Base-by-base conservation (phyloP, 768 basidiomycete species). In the Suillus clintonianus region DNA sequence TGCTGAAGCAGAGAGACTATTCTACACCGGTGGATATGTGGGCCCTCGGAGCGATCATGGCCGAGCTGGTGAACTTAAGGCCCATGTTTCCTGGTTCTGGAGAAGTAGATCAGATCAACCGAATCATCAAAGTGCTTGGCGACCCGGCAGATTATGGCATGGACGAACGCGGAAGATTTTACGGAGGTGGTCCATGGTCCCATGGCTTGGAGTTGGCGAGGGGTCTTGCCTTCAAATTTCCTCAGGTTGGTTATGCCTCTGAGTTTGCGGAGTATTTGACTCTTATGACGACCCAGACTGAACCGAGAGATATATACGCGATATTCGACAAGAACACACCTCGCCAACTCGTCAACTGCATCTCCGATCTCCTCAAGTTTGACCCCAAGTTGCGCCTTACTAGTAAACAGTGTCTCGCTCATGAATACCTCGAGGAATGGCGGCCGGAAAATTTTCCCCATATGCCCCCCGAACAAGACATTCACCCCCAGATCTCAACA, bases 11-110 rank as follows among this genome's bases (percentile, higher is more conserved):
- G 70, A 86, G 89, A 62, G 92, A 98, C 74, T 99, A 99, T 73
- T 96, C 94, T 11, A 92, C 91, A 70, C 95, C 97, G 4, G 97
- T 99, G 30, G 97, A 99, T 71, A 94, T 99, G 92, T 99, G 97
- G 97, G 97, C 97, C 2, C 81, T 99, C 59, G 97, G 97, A 15
- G 95, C 97, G 8, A 99, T 99, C 76, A 91, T 99, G 86, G 94
- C 96, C 6, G 97, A 99, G 77, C 82, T 98, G 61, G 85, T 97
- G 77, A 99, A 97, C 73, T 85, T 99, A 63, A 90, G 92, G 65
- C 97, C 97, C 5, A 79, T 99, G 45, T 99, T 99, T 75, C 97
- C 97, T 32, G 97, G 97, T 22, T 87, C 89, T 59, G 90, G 89
- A 72, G 95, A 97, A 73, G 81, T 92, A 60, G 97, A 99, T 79